phyloP scores from a whole-genome alignment of 2,329 filamentous ascomycete genomes.

The Phyllosticta citribraziliensis region DNA sequence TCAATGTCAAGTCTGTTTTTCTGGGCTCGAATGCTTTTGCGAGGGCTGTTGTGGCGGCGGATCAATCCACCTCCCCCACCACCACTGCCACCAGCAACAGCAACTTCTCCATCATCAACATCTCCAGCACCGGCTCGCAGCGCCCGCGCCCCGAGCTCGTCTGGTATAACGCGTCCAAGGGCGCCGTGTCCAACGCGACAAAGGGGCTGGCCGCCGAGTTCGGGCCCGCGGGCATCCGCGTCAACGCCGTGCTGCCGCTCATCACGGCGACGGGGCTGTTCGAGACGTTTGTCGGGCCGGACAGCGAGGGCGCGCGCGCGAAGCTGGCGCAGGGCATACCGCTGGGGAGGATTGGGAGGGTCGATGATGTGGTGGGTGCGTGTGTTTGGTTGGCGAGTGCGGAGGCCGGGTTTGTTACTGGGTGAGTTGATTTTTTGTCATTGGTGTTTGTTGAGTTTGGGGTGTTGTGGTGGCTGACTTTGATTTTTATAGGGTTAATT shows the following conservation, averaged over 20 bases:
- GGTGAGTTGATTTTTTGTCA: conserved; percentile 17
- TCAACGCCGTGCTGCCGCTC: conserved; percentile 62
- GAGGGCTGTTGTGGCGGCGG: conserved; percentile 44
- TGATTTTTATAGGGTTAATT: too few relatives aligned
- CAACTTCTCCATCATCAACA: conserved; percentile 54
- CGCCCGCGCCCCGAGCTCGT: conserved; percentile 54
- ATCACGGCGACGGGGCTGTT: conserved; percentile 57
- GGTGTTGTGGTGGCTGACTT: too few relatives aligned
- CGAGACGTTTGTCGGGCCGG: conserved; percentile 47
- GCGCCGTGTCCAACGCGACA: conserved; percentile 53
- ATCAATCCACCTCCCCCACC: not conserved
- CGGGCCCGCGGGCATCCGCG: conserved; percentile 59
- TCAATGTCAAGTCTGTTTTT: conserved; percentile 61
- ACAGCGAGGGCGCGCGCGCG: conserved; percentile 46
- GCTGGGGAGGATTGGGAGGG: conserved; percentile 49
- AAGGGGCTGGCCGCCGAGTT: conserved; percentile 65
- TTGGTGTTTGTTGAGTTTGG: too few relatives aligned
- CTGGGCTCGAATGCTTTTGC: conserved; percentile 50
- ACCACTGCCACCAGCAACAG: conserved; percentile 35
- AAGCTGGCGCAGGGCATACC: conserved; percentile 47
- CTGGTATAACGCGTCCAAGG: conserved; percentile 64
- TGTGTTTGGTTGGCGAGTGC: conserved; percentile 49
- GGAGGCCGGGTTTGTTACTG: conserved; percentile 52
- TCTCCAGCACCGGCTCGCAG: conserved; percentile 54
- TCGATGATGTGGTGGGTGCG: conserved; percentile 49